Conservation (phyloP, 805 yeast species). For the Candida vaughaniae region DNA sequence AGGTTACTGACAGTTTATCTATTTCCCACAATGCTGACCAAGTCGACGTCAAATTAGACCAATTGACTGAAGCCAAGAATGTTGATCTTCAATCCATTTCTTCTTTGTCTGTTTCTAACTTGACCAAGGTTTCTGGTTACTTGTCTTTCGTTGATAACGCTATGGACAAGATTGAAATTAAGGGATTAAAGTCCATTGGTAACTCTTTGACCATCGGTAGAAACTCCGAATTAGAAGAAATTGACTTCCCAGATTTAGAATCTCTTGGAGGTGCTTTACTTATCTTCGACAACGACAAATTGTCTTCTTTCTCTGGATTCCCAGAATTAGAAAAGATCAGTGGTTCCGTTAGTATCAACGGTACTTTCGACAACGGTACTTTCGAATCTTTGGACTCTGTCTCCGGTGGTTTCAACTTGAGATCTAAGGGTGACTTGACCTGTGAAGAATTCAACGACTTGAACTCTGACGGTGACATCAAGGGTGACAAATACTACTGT, state of each 20-base stretch:
- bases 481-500: constrained; percentile 86
- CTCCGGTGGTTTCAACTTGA: constrained; percentile 88
- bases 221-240: constrained; percentile 68
- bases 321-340: constrained; percentile 68
- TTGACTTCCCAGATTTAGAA: constrained; percentile 69
- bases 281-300: constrained; percentile 78
- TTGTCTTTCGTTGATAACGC: constrained; percentile 76
- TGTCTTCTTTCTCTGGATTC: constrained; percentile 69
- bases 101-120: constrained; percentile 65
- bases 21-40: constrained; percentile 83
- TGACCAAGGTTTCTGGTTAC: constrained; percentile 75
- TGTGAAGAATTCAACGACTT: constrained; percentile 74
- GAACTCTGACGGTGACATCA: constrained; percentile 77
- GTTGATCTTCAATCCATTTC: constrained; percentile 79
- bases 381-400: constrained; percentile 73
- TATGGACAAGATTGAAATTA: constrained; percentile 53
- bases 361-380: constrained; percentile 78
- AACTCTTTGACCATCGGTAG: constrained; percentile 73
- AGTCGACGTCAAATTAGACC: constrained; percentile 66
- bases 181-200: constrained; percentile 64
- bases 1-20: constrained; percentile 72
- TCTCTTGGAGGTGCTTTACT: constrained; percentile 91
- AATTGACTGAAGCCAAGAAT: constrained; percentile 83
- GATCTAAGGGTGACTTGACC: constrained; percentile 74
- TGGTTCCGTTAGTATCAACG: constrained; percentile 84